phyloP scores from a whole-genome alignment of 805 yeast species.

The Yarrowia sp. region DNA sequence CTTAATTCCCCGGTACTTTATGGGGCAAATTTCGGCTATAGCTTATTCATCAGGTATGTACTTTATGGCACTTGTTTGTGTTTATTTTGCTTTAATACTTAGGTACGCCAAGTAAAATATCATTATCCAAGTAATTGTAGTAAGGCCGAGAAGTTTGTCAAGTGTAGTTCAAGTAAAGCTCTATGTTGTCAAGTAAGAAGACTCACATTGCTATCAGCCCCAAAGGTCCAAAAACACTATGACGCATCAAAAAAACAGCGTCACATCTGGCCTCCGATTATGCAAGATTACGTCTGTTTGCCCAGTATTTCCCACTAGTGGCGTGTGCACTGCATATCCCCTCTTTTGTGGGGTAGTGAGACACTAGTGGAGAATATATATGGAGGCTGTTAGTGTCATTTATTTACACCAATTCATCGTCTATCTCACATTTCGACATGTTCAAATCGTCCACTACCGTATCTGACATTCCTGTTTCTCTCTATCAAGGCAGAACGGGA shows the following conservation, averaged over 20 bases:
- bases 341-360: conserved; percentile 30
- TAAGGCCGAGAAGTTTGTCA: too few relatives aligned
- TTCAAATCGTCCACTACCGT: conserved; percentile 12
- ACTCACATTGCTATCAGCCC: background rate
- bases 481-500: conserved; percentile 13
- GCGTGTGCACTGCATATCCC: conserved; percentile 10
- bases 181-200: too few relatives aligned
- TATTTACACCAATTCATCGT: background rate
- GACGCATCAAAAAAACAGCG: too few relatives aligned
- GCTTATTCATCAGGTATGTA: too few relatives aligned
- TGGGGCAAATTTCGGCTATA: too few relatives aligned
- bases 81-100: too few relatives aligned
- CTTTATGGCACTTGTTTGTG: too few relatives aligned
- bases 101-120: too few relatives aligned
- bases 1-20: too few relatives aligned
- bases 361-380: background rate
- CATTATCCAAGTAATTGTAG: too few relatives aligned
- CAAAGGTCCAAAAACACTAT: background rate
- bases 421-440: background rate
- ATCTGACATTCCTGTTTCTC: conserved; percentile 1
- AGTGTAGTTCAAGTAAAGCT: too few relatives aligned
- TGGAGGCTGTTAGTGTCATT: background rate
- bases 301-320: background rate
- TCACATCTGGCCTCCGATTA: background rate
- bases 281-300: conserved; percentile 18